These are phyloP conservation scores for Trichoderma breve DNA, from an alignment of 2,329 filamentous ascomycete species.

Conservation along the genomic window DNA sequence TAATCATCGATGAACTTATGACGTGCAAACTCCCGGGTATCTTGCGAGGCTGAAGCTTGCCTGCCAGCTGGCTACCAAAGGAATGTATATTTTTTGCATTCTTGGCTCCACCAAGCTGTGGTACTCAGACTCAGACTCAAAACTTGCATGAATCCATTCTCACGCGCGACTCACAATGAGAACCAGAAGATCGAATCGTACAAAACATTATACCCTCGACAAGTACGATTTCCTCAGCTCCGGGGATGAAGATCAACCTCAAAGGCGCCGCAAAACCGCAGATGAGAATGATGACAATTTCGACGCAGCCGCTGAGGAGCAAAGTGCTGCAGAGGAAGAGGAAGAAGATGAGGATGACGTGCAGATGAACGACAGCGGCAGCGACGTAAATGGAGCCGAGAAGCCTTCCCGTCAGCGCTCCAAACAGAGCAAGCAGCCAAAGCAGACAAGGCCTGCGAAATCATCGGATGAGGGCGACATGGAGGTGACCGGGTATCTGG, in stretches of 20 bases:
- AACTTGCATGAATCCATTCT: background rate
- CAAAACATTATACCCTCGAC: conserved; percentile 35
- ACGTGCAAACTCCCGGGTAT: background rate
- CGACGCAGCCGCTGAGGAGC: conserved; percentile 27
- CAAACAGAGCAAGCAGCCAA: conserved; percentile 27
- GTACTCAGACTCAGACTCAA: conserved; percentile 6
- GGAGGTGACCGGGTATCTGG: conserved; percentile 28
- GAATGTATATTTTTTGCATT: conserved; percentile 6
- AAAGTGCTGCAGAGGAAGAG: conserved; percentile 26
- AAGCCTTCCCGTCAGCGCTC: conserved; percentile 29
- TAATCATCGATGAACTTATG: background rate
- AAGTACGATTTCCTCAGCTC: conserved; percentile 37
- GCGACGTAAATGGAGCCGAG: conserved; percentile 30
- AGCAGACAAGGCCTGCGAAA: conserved; percentile 27
- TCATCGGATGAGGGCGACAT: conserved; percentile 24
- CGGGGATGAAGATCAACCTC: conserved; percentile 30
- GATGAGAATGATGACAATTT: conserved; percentile 35
- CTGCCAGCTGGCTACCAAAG: background rate
- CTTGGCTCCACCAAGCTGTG: background rate
- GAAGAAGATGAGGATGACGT: conserved; percentile 34
- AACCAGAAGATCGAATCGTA: conserved; percentile 39
- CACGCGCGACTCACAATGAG: conserved; percentile 31
- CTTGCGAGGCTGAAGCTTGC: background rate
- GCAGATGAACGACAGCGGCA: conserved; percentile 32
- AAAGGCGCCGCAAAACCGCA: conserved; percentile 25